These are phyloP conservation scores for Geotrichum citri-aurantii DNA, from an alignment of 1,139 yeast species.

Conservation along the genomic window DNA sequence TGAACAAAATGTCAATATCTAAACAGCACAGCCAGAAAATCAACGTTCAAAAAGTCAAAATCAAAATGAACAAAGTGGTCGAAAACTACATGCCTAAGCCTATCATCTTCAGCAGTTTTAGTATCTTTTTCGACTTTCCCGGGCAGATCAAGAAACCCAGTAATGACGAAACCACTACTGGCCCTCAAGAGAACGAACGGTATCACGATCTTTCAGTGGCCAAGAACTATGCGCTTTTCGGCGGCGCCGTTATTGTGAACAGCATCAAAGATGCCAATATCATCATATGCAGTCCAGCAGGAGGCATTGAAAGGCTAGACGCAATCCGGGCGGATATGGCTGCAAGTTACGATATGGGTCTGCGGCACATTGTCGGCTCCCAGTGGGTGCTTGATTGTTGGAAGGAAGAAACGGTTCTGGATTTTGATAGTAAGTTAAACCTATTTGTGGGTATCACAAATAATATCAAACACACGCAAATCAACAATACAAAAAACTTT, in stretches of 20 bases:
- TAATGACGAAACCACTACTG: neutral
- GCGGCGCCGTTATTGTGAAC: constrained; percentile 4
- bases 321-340: constrained; percentile 14
- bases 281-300: neutral
- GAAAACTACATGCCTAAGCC: neutral
- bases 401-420: constrained; percentile 24
- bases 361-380: constrained; percentile 23
- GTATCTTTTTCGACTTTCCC: constrained; percentile 11
- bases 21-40: neutral
- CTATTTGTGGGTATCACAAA: neutral
- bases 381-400: constrained; percentile 30
- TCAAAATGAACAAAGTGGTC: neutral
- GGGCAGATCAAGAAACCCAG: neutral
- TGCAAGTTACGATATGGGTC: constrained; percentile 13
- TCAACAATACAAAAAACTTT: neutral
- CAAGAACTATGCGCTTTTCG: constrained; percentile 11
- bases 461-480: too few relatives aligned
- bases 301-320: constrained; percentile 11
- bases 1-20: constrained; percentile 4
- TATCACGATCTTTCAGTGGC: constrained; percentile 6
- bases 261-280: constrained; percentile 14
- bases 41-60: constrained; percentile 4
- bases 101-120: neutral
- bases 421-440: constrained; percentile 22
- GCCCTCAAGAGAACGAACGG: constrained; percentile 3